phyloP scores from a whole-genome alignment of 163 green algal species.

The Trebouxiophyceae sp. region DNA sequence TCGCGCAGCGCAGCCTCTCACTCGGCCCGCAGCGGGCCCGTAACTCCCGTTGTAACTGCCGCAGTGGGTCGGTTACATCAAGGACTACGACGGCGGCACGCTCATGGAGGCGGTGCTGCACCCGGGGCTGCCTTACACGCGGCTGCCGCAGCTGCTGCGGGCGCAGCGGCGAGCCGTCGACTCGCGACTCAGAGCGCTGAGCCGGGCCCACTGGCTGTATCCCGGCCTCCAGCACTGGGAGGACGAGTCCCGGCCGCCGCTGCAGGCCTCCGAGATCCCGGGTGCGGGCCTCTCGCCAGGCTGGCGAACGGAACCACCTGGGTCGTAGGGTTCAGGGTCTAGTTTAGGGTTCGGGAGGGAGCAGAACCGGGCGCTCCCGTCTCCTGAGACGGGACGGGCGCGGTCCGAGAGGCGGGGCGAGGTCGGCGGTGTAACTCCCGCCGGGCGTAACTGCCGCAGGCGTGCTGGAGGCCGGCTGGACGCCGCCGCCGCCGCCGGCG shows the following conservation, averaged over 20 bases:
- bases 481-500: conserved; percentile 9
- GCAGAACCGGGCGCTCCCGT: too few species aligned
- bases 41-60: neutral
- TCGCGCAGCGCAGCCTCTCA: neutral
- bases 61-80: conserved; percentile 92
- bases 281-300: neutral
- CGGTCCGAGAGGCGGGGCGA: too few species aligned
- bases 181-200: conserved; percentile 50
- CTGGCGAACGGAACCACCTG: too few species aligned
- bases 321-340: too few species aligned
- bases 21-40: neutral
- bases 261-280: neutral
- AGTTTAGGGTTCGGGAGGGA: too few species aligned
- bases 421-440: too few species aligned
- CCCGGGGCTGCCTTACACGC: conserved; percentile 49
- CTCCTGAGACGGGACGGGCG: too few species aligned
- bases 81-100: conserved; percentile 98
- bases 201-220: conserved; percentile 71
- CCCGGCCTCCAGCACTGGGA: conserved; percentile 35
- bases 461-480: conserved; percentile 65
- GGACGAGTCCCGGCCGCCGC: conserved; percentile 12
- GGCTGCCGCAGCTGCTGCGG: conserved; percentile 41
- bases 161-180: conserved; percentile 53
- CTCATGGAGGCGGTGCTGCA: conserved; percentile 94
- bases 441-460: conserved; percentile 29